Percentiles rank a stretch among this genome's conserved stretches.
Conservation (phyloP, 169 alveolate species). For the Eimeria maxima region DNA sequence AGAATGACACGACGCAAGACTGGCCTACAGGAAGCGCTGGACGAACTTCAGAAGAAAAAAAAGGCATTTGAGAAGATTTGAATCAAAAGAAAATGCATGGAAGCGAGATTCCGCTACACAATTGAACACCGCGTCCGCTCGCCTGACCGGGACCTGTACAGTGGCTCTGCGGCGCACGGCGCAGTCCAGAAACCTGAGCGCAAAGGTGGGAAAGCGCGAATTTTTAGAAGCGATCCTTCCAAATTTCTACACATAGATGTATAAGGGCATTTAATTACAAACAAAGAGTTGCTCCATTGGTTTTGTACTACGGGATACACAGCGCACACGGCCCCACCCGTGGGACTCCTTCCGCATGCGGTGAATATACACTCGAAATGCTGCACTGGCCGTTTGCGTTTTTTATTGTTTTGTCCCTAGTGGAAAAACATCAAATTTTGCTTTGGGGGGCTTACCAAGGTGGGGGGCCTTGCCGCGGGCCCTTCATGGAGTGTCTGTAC, state of each 20-base stretch:
- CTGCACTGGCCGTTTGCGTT: background rate
- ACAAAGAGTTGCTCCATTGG: background rate
- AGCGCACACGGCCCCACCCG: constrained; percentile 1
- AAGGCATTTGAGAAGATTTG: background rate
- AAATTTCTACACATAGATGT: too few species aligned
- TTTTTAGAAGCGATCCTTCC: background rate
- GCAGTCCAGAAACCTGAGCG: background rate
- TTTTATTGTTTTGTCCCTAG: background rate
- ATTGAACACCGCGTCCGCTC: background rate
- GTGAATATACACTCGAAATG: background rate
- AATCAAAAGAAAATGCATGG: background rate
- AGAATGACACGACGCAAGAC: background rate
- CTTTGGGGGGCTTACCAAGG: background rate
- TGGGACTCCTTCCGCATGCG: constrained; percentile 27
- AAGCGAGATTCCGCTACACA: background rate
- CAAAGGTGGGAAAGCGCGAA: background rate
- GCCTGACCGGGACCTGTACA: constrained; percentile 13
- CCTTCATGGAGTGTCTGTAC: background rate
- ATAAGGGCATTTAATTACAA: background rate
- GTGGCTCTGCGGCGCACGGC: constrained; percentile 3
- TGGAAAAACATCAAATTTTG: background rate
- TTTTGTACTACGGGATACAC: background rate
- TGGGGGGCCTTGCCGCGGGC: background rate
- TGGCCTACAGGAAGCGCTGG: background rate
- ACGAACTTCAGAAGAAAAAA: background rate